These are phyloP conservation scores for Prunus dulcis DNA, from an alignment of 306 rosid species.

Conservation along the genomic window DNA sequence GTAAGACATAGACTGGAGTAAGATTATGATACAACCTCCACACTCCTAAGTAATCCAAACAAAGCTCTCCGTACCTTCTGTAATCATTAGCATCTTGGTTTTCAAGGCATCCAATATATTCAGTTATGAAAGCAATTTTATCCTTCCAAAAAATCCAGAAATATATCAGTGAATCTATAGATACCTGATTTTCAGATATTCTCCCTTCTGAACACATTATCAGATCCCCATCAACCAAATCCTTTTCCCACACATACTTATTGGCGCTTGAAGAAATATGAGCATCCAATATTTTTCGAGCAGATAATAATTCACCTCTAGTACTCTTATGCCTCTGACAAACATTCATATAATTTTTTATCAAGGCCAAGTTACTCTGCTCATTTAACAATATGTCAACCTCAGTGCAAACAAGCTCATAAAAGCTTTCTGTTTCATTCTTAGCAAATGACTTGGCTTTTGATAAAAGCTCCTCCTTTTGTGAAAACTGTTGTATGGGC, in stretches of 20 bases:
- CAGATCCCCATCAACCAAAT: constrained; percentile 20
- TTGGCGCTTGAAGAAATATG: constrained; percentile 40
- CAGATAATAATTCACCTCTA: constrained; percentile 48
- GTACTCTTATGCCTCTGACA: constrained; percentile 34
- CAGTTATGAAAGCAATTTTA: constrained; percentile 29
- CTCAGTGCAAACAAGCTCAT: constrained; percentile 40
- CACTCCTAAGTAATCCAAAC: constrained; percentile 57
- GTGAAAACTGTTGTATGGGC: constrained; percentile 56
- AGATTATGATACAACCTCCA: constrained; percentile 20
- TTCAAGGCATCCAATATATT: constrained; percentile 34
- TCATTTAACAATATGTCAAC: constrained; percentile 42
- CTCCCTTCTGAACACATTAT: constrained; percentile 23
- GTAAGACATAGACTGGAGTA: constrained; percentile 34
- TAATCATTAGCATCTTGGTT: constrained; percentile 26
- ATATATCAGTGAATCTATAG: constrained; percentile 51
- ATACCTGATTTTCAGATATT: constrained; percentile 33
- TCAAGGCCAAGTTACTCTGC: constrained; percentile 8
- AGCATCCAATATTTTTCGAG: constrained; percentile 54
- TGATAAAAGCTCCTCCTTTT: constrained; percentile 41
- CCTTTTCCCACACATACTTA: constrained; percentile 40
- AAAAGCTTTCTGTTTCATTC: constrained; percentile 28
- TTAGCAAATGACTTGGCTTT: constrained; percentile 49
- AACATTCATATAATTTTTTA: constrained; percentile 31
- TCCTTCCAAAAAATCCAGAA: constrained; percentile 73
- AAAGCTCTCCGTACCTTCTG: constrained; percentile 33